A percentile compares a stretch with the other conserved stretches of the same genome.
Evolutionary conservation across 257 asterid species (phyloP).

Genomic region (Datura wrightii): DNA sequence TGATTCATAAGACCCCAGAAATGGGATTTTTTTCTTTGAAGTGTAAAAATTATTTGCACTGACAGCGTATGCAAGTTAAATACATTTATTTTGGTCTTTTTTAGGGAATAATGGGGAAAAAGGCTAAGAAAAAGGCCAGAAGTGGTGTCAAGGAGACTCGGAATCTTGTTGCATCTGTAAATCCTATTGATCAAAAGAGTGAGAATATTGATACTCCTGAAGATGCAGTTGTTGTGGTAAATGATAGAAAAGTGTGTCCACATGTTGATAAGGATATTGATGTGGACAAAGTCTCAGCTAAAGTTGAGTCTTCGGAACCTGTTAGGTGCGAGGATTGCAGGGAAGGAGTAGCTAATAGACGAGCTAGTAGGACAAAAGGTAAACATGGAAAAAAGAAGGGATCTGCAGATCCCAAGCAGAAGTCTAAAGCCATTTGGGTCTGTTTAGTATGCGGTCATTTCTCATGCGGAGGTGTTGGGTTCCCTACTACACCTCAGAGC

Average conservation of each 20-base stretch:
- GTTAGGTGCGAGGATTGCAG: slow-evolving; percentile 74
- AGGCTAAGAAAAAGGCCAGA: slow-evolving; percentile 69
- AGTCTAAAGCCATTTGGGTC: slow-evolving; percentile 69
- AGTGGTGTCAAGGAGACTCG: slow-evolving; percentile 66
- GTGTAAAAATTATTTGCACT: not conserved
- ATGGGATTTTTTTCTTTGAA: no score
- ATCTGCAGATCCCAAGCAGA: slow-evolving; percentile 36
- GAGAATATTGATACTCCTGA: slow-evolving; percentile 44
- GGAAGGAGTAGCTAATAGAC: slow-evolving; percentile 58
- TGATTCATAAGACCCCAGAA: no score
- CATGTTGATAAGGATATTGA: slow-evolving; percentile 66
- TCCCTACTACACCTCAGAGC: slow-evolving; percentile 74
- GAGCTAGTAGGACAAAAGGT: slow-evolving; percentile 56
- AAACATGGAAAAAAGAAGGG: slow-evolving; percentile 71
- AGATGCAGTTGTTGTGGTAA: slow-evolving; percentile 42
- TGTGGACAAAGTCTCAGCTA: slow-evolving; percentile 61
- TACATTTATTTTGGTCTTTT: not conserved
- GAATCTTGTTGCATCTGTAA: slow-evolving; percentile 44
- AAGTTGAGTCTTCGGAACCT: slow-evolving; percentile 51
- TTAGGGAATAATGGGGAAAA: slow-evolving; percentile 73
- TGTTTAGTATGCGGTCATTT: slow-evolving; percentile 83
- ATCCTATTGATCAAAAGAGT: slow-evolving; percentile 35
- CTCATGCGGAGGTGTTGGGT: slow-evolving; percentile 88
- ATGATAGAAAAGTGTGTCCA: slow-evolving; percentile 60
- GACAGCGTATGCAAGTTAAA: not conserved